phyloP scores from a whole-genome alignment of 495 filamentous ascomycete genomes.

The Friedmanniomyces simplex region DNA sequence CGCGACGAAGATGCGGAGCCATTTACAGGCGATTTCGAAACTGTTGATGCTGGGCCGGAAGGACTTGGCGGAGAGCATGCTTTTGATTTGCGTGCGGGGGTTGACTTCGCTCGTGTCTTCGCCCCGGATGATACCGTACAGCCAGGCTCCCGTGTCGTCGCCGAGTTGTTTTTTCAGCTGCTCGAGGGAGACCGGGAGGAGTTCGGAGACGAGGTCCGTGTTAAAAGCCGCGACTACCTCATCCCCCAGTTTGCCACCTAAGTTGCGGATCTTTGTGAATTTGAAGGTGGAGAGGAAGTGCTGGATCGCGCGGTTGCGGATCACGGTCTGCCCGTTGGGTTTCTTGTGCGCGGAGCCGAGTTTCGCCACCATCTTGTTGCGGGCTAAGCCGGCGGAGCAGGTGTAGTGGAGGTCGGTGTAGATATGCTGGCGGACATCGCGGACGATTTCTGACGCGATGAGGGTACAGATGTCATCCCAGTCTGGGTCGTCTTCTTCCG shows the following conservation, averaged over 20 bases:
- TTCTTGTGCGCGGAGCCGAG: slow-evolving; percentile 84
- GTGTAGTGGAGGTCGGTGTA: slow-evolving; percentile 68
- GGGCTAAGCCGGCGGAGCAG: slow-evolving; percentile 76
- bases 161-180: slow-evolving; percentile 71
- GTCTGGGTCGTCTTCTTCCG: slow-evolving; percentile 72
- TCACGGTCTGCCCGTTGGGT: slow-evolving; percentile 83
- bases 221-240: slow-evolving; percentile 65
- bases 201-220: slow-evolving; percentile 68
- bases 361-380: slow-evolving; percentile 93
- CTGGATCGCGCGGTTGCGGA: slow-evolving; percentile 71
- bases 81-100: slow-evolving; percentile 85
- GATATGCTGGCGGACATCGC: slow-evolving; percentile 58
- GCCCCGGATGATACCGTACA: slow-evolving; percentile 78
- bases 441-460: slow-evolving; percentile 78
- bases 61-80: slow-evolving; percentile 95
- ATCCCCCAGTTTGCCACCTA: slow-evolving; percentile 93
- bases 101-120: slow-evolving; percentile 84
- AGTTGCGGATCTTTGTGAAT: slow-evolving; percentile 90
- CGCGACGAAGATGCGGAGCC: slow-evolving; percentile 84
- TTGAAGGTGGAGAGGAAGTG: slow-evolving; percentile 78
- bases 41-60: slow-evolving; percentile 77
- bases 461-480: slow-evolving; percentile 92
- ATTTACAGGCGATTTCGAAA: slow-evolving; percentile 70
- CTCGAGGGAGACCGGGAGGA: slow-evolving; percentile 62
- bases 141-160: slow-evolving; percentile 79